Percentiles rank a stretch among this genome's conserved stretches.
These are phyloP conservation scores for Areca catechu DNA, from an alignment of 176 grass and related monocot species.

Conservation along the genomic window DNA sequence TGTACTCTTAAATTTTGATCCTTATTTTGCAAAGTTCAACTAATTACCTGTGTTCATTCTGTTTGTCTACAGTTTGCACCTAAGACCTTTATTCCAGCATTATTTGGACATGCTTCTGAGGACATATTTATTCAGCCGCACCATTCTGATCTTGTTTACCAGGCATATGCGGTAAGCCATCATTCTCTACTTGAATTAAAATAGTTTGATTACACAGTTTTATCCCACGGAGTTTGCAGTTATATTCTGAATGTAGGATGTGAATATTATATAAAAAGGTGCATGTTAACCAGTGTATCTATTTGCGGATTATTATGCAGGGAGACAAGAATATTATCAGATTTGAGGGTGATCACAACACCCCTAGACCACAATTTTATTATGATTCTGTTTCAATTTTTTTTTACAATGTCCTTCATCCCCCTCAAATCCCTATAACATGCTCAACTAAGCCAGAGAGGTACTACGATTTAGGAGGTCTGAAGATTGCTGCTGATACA, in stretches of 20 bases:
- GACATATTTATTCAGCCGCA: slow-evolving; percentile 91
- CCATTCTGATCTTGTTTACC: slow-evolving; percentile 73
- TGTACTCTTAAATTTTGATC: too few relatives aligned
- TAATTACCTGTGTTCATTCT: neutral
- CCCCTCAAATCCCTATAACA: slow-evolving; percentile 63
- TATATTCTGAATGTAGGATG: too few relatives aligned
- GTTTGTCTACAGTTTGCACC: slow-evolving; percentile 59
- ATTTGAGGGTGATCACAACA: slow-evolving; percentile 98
- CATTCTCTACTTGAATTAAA: slow-evolving; percentile 12
- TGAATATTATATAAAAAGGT: neutral
- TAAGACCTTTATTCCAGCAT: slow-evolving; percentile 89
- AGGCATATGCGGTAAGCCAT: slow-evolving; percentile 66
- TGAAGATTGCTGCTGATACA: slow-evolving; percentile 54
- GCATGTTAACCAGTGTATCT: neutral
- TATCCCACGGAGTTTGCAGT: too few relatives aligned
- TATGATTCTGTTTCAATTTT: slow-evolving; percentile 99
- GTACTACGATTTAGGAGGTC: slow-evolving; percentile 55
- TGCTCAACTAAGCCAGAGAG: slow-evolving; percentile 78
- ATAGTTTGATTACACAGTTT: too few relatives aligned
- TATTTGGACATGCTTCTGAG: slow-evolving; percentile 91
- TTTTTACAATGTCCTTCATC: slow-evolving; percentile 87
- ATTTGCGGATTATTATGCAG: slow-evolving; percentile 28
- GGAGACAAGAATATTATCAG: slow-evolving; percentile 95
- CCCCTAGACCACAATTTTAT: slow-evolving; percentile 89
- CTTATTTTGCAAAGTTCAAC: too few relatives aligned